Conservation (phyloP, 176 grass and related monocot species). For the Oryza meyeriana region DNA sequence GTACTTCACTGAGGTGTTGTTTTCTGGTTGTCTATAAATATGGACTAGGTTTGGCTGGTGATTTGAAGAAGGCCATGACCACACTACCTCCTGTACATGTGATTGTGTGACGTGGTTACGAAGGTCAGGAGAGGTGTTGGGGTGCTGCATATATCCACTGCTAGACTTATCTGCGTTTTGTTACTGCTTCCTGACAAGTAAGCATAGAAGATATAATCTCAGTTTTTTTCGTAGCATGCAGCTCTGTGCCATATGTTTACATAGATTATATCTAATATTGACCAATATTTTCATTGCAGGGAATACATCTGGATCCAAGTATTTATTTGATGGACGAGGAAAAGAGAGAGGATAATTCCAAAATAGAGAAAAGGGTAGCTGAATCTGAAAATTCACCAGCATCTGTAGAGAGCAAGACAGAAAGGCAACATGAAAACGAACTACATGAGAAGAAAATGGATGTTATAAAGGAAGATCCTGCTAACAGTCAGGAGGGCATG, state of each 20-base stretch:
- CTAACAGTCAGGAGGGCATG: slow-evolving; percentile 34
- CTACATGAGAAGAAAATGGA: slow-evolving; percentile 14
- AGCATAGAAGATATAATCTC: background rate
- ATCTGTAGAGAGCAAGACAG: slow-evolving; percentile 21
- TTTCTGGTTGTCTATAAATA: slow-evolving; percentile 1
- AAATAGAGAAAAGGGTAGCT: slow-evolving; percentile 30
- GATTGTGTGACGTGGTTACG: background rate
- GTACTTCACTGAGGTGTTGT: background rate
- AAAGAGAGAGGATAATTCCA: slow-evolving; percentile 53
- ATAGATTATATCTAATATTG: background rate
- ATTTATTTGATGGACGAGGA: slow-evolving; percentile 98
- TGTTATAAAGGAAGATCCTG: slow-evolving; percentile 18
- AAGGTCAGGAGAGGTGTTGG: background rate
- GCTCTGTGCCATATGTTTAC: background rate
- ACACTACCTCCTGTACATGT: background rate
- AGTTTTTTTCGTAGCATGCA: background rate
- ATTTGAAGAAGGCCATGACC: slow-evolving; percentile 99
- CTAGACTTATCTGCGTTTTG: background rate
- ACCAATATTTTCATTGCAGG: slow-evolving; percentile 46
- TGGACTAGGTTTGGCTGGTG: slow-evolving; percentile 84
- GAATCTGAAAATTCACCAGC: slow-evolving; percentile 34
- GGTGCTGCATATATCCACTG: background rate
- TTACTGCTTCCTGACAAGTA: slow-evolving; percentile 11
- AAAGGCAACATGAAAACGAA: slow-evolving; percentile 31
- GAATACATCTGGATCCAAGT: slow-evolving; percentile 98